Evolutionary conservation across 2,329 filamentous ascomycete species (phyloP), one percentile per base, ranked within the genome.

Genomic region (Sporothrix inflata): DNA sequence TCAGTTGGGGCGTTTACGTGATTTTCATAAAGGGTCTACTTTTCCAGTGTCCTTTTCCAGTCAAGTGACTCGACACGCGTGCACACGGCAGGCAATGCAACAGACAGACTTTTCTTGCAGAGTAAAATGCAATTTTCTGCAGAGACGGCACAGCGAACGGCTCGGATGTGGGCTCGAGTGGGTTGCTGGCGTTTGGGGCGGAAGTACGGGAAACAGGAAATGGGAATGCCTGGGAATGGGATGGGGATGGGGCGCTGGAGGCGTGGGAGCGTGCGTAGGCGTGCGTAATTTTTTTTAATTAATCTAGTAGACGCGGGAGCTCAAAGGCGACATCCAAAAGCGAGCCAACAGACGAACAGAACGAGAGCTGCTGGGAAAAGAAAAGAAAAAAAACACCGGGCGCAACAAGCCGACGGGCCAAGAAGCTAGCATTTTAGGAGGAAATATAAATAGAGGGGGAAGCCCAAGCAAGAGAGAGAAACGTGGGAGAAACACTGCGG

Each of bases 161-260:
- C 61, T 47, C 40, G 61, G 61, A 47, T 47, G 61, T 66, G 61
- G 8, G 38, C n/a, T 63, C 30, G 38, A 19, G 38, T 42, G 57
- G 19, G n/a, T 47, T 47, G 24, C 14, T 42, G 57, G n/a, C 38
- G 57, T 65, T 34, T 49, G 42, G n/a, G 45, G 63, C 63, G 63
- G 63, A 67, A n/a, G 63, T 67, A 67, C 63, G 63, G 63, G 42
- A 67, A 67, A 30, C 16, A 51, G 45, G 42, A 67, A 14, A 51
- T 51, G 63, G 63, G 27, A 67, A 67, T 67, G 45, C 63, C 42
- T 38, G 63, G 63, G 42, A 66, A 66, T 49, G 40, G 40, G 40
- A 9, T 14, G 11, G 14, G 40, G 53, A n/a, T 34, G 53, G 53
- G 24, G 24, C 53, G 27, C 5, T 24, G 55, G 4, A 8, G n/a